phyloP scores from a whole-genome alignment of 345 rosid species.

The Salix purpurea region DNA sequence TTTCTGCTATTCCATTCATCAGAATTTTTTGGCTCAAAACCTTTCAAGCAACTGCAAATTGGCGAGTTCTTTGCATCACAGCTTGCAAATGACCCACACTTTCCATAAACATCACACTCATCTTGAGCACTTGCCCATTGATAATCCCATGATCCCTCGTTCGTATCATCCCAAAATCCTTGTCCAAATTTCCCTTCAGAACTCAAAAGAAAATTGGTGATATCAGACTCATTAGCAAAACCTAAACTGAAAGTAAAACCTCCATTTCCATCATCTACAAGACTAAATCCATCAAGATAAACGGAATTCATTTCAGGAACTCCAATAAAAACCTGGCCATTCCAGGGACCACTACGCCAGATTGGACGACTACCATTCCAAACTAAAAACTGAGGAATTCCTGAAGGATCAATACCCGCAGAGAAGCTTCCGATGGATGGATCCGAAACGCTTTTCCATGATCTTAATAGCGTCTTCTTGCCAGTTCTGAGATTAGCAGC shows the following conservation, averaged over 20 bases:
- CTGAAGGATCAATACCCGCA: conserved; percentile 21
- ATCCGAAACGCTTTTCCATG: conserved; percentile 56
- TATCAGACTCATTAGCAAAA: background rate
- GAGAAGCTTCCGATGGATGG: conserved; percentile 49
- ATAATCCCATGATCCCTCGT: too few species aligned
- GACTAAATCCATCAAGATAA: conserved; percentile 25
- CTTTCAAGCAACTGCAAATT: conserved; percentile 49
- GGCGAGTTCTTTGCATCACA: conserved; percentile 24
- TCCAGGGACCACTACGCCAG: conserved; percentile 67
- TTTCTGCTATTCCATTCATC: too few species aligned
- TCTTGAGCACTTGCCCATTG: background rate
- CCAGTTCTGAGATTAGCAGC: conserved; percentile 23
- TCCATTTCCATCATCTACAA: conserved; percentile 25
- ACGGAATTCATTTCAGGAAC: conserved; percentile 20
- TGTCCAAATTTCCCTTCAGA: too few species aligned
- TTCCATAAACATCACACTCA: conserved; percentile 42
- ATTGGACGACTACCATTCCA: conserved; percentile 40
- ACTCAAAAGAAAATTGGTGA: conserved; percentile 17
- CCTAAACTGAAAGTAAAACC: conserved; percentile 3
- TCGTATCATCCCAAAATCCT: too few species aligned
- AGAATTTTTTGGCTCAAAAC: conserved; percentile 41
- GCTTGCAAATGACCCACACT: conserved; percentile 46
- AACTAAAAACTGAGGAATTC: conserved; percentile 30
- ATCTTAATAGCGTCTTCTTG: conserved; percentile 27
- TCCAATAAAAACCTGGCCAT: conserved; percentile 37